phyloP scores from a whole-genome alignment of 2,329 filamentous ascomycete genomes.

The Diaporthe helianthi region DNA sequence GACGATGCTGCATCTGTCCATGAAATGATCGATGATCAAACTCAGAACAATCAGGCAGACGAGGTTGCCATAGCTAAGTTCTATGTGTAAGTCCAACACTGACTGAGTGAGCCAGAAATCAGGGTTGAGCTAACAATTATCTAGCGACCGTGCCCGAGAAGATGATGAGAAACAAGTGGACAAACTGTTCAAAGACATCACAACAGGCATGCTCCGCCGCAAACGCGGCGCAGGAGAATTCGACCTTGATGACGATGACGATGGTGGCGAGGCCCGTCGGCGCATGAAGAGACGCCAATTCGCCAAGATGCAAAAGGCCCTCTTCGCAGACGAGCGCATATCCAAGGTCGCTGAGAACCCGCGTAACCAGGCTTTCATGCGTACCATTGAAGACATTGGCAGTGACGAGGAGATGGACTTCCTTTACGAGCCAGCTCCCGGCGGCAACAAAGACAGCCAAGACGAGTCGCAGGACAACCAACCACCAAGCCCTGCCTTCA shows the following conservation, averaged over 20 bases:
- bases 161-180: constrained; percentile 87
- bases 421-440: constrained; percentile 54
- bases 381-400: constrained; percentile 84
- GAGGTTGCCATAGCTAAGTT: constrained; percentile 84
- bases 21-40: constrained; percentile 90
- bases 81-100: constrained; percentile 74
- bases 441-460: constrained; percentile 46
- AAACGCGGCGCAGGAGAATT: constrained; percentile 79
- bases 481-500: constrained; percentile 42
- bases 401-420: constrained; percentile 81
- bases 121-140: constrained; percentile 25
- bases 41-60: constrained; percentile 76
- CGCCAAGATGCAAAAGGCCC: constrained; percentile 86
- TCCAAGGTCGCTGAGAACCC: constrained; percentile 89
- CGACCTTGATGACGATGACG: constrained; percentile 89
- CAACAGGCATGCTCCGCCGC: constrained; percentile 83
- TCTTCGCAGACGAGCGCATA: constrained; percentile 87
- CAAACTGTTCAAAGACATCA: constrained; percentile 92
- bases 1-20: constrained; percentile 75
- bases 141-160: constrained; percentile 77
- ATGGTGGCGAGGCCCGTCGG: constrained; percentile 78
- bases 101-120: constrained; percentile 32
- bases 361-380: constrained; percentile 88
- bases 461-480: constrained; percentile 46
- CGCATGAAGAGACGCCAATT: constrained; percentile 88